phyloP scores from a whole-genome alignment of 176 grass and related monocot genomes.

The Paspalum vaginatum region DNA sequence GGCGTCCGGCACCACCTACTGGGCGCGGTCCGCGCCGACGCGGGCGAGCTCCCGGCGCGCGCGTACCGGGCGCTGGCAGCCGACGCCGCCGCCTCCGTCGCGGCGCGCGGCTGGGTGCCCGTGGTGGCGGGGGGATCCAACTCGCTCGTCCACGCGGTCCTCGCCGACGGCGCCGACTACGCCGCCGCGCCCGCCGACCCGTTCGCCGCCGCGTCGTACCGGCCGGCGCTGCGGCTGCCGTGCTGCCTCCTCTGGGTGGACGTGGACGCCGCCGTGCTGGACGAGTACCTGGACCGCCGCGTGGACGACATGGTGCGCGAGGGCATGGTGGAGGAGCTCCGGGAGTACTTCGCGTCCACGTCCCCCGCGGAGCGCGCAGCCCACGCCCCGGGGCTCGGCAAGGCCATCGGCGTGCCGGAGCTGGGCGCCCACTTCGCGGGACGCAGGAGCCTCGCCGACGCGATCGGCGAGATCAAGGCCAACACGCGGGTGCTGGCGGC shows the following conservation, averaged over 20 bases:
- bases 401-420: conserved; percentile 89
- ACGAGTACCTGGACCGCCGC: conserved; percentile 72
- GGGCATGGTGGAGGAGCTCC: conserved; percentile 80
- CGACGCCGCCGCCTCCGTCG: conserved; percentile 38
- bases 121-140: conserved; percentile 88
- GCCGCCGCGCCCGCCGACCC: conserved; percentile 39
- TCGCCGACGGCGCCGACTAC: not conserved
- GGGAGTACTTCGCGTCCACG: conserved; percentile 65
- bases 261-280: conserved; percentile 58
- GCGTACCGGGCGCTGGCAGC: conserved; percentile 55
- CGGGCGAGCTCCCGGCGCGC: conserved; percentile 45
- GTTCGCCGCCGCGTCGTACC: conserved; percentile 40
- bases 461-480: conserved; percentile 73
- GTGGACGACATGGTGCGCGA: conserved; percentile 87
- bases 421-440: conserved; percentile 57
- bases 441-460: conserved; percentile 38
- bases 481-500: conserved; percentile 82
- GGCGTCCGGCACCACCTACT: conserved; percentile 84
- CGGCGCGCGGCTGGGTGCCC: conserved; percentile 51
- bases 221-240: conserved; percentile 54
- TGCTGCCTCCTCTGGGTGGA: conserved; percentile 93
- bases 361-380: conserved; percentile 46
- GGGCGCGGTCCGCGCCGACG: conserved; percentile 52
- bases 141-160: conserved; percentile 84
- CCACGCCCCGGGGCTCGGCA: conserved; percentile 63